Conservation (phyloP, 345 rosid genomes). For the Sonneratia alba region DNA sequence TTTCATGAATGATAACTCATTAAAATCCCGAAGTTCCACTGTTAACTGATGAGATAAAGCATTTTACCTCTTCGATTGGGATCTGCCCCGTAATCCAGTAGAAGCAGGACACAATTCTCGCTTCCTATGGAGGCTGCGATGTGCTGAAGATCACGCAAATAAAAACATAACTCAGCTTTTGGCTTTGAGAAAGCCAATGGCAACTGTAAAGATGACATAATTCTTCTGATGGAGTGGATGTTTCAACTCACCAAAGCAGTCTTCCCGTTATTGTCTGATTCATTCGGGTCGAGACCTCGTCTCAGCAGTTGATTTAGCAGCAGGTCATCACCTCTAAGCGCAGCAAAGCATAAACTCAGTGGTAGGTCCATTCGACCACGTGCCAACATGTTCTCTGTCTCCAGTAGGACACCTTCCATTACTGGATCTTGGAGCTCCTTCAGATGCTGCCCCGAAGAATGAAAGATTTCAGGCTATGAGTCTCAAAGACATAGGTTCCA, state of each 20-base stretch:
- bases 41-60: background rate
- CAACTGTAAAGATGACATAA: background rate
- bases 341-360: slow-evolving; percentile 60
- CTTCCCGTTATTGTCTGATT: slow-evolving; percentile 59
- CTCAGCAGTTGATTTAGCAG: slow-evolving; percentile 65
- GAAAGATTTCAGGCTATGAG: background rate
- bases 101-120: slow-evolving; percentile 58
- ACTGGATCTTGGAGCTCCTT: slow-evolving; percentile 60
- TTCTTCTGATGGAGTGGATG: background rate
- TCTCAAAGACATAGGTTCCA: background rate
- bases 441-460: slow-evolving; percentile 38
- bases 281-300: slow-evolving; percentile 80
- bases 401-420: slow-evolving; percentile 58
- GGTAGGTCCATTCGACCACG: slow-evolving; percentile 81
- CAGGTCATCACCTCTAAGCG: slow-evolving; percentile 72
- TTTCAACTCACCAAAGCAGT: slow-evolving; percentile 56
- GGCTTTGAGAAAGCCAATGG: background rate
- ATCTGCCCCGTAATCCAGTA: slow-evolving; percentile 57
- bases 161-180: background rate
- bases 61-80: slow-evolving; percentile 59
- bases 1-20: too few species aligned
- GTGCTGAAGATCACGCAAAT: slow-evolving; percentile 31
- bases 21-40: too few species aligned
- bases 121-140: slow-evolving; percentile 76
- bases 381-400: slow-evolving; percentile 78